Evolutionary conservation across 2,329 filamentous ascomycete species (phyloP).

Genomic region (Stagonosporopsis chrysanthemi): DNA sequence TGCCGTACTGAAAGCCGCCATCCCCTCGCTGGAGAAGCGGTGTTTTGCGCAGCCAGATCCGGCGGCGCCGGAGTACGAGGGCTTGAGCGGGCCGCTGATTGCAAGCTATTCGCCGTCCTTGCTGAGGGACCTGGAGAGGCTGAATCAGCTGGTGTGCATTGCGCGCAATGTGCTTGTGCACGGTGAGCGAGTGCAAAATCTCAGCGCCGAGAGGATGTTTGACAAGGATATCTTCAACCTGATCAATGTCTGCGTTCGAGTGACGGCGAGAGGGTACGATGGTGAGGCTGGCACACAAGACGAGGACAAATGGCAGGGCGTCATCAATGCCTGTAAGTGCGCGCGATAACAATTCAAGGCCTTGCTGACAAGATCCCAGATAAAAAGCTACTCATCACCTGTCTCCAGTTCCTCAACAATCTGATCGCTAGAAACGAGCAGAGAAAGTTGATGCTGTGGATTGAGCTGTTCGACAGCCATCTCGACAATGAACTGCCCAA

Average conservation of each 20-base stretch:
- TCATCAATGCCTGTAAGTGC: conserved; percentile 63
- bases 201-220: conserved; percentile 66
- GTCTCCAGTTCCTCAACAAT: conserved; percentile 72
- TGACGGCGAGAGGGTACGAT: conserved; percentile 70
- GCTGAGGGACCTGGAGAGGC: conserved; percentile 67
- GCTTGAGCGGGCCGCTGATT: conserved; percentile 67
- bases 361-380: conserved; percentile 40
- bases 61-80: conserved; percentile 63
- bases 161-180: conserved; percentile 68
- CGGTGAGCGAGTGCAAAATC: conserved; percentile 67
- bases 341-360: too few relatives aligned
- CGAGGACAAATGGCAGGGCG: conserved; percentile 70
- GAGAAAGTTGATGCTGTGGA: conserved; percentile 70
- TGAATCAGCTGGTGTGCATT: conserved; percentile 69
- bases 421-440: conserved; percentile 71
- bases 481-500: conserved; percentile 50
- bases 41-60: conserved; percentile 68
- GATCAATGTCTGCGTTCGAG: conserved; percentile 69
- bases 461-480: conserved; percentile 69
- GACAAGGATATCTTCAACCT: conserved; percentile 68
- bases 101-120: conserved; percentile 65
- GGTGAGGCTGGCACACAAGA: conserved; percentile 68
- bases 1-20: conserved; percentile 64
- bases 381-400: conserved; percentile 70
- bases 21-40: conserved; percentile 67